Conservation (phyloP, 2,329 filamentous ascomycete genomes). For the Fusarium buharicum region DNA sequence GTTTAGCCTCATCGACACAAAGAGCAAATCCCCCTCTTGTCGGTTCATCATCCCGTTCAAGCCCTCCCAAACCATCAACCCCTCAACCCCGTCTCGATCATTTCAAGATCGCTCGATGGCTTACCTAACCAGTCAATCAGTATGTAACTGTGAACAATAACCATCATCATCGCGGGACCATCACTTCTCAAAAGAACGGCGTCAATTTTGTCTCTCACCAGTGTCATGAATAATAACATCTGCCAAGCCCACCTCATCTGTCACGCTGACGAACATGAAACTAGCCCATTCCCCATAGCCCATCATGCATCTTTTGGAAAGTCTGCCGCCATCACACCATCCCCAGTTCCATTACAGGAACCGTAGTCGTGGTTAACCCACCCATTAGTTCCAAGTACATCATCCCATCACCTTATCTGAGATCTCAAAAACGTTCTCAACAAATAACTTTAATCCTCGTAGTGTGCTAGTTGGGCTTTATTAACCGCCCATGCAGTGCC, state of each 20-base stretch:
- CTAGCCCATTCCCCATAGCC: conserved; percentile 2
- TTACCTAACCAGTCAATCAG: background rate
- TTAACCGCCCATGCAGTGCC: conserved; percentile 34
- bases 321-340: conserved; percentile 31
- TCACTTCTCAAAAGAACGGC: conserved; percentile 6
- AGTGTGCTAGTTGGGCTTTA: conserved; percentile 14
- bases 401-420: background rate
- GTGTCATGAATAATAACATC: conserved; percentile 5
- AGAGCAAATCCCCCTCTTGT: background rate
- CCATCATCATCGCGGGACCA: conserved; percentile 8
- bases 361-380: conserved; percentile 1
- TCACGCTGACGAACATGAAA: conserved; percentile 11
- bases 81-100: conserved; percentile 3
- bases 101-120: conserved; percentile 16
- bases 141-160: background rate
- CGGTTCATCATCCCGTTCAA: conserved; percentile 12
- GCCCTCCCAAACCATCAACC: conserved; percentile 11
- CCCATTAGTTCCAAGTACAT: conserved; percentile 8
- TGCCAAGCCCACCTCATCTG: conserved; percentile 4
- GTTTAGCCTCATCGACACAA: conserved; percentile 15
- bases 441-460: conserved; percentile 1
- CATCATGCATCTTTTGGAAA: conserved; percentile 22
- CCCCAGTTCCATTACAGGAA: conserved; percentile 5
- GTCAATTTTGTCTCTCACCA: background rate
- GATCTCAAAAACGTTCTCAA: background rate